Evolutionary conservation across 345 rosid genomes (phyloP).

Genomic region (Gossypium australe): DNA sequence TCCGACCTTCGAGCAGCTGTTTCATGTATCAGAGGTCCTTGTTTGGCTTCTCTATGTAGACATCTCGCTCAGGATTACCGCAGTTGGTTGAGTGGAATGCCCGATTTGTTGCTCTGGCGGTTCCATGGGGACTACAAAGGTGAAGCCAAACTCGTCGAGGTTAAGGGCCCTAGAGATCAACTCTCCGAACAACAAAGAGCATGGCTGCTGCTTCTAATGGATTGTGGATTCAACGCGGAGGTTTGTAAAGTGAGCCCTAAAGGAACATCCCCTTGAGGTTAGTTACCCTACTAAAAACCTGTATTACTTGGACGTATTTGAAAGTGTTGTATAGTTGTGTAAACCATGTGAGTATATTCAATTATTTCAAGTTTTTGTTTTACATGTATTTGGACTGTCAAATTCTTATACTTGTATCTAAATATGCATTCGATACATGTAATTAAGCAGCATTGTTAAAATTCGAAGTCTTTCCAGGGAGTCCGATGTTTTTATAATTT

Average conservation of each 20-base stretch:
- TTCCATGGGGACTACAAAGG: conserved; percentile 70
- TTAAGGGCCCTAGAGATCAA: conserved; percentile 72
- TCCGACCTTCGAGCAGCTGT: conserved; percentile 79
- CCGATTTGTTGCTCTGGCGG: conserved; percentile 85
- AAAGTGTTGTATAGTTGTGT: background rate
- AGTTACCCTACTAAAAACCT: background rate
- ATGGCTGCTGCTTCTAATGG: conserved; percentile 78
- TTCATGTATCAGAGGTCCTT: conserved; percentile 61
- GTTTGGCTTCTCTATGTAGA: conserved; percentile 71
- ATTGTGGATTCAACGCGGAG: conserved; percentile 74
- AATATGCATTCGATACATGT: background rate
- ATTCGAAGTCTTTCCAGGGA: background rate
- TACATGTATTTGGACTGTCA: background rate
- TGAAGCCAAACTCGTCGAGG: conserved; percentile 96
- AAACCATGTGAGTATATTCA: background rate
- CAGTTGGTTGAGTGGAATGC: conserved; percentile 99
- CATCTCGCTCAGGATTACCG: conserved; percentile 71
- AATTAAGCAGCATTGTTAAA: background rate
- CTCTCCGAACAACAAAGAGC: conserved; percentile 94
- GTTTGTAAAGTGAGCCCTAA: conserved; percentile 66
- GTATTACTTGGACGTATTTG: background rate
- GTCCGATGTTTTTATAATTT: background rate
- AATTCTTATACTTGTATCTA: background rate
- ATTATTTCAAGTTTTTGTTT: background rate
- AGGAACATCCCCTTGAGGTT: conserved; percentile 8